Base-by-base conservation (phyloP, 345 rosid species). In the Euphorbia pulcherrima region DNA sequence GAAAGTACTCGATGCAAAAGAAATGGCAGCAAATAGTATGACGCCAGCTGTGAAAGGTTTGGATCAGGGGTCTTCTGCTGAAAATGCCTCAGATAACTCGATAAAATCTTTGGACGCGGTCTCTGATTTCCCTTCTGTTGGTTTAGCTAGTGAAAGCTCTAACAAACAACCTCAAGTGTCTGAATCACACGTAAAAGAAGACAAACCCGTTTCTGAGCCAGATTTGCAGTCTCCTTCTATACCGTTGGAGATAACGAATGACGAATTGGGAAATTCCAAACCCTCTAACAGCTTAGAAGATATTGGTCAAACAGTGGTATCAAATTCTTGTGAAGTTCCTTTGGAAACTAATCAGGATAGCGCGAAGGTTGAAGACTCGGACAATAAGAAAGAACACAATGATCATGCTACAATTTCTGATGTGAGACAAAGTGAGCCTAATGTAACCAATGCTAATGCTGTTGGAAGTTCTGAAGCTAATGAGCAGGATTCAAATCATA, bases 271-370 rank as follows among this genome's bases (percentile, higher is more conserved):
- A 63, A 64, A 51, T 28, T 47, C 65, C 51, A 70, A 80, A 62
- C 48, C 77, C 33, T 70, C 74, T 61, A 37, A 57, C 9, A 64
- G 50, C 57, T 51, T 48, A 18, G 77, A 69, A 59, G 71, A 73
- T 63, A 23, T 41, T 52, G 41, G 54, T 59, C 69, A 20, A 54
- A 39, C 70, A 65, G 74, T 60, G 54, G 47, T 50, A 48, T 73
- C 77, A 39, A 74, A 70, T 28, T 27, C 60, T 71, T 70, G 64
- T 40, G 81, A 74, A 68, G 67, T 62, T 74, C 62, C 83, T 61
- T 66, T 64, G 44, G 70, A 37, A 37, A 69, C 57, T 51, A 39
- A 14, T 65, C 46, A 70, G 56, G 71, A 47, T 4, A 47, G 35
- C 54, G 61, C 72, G 18, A 33, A 30, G 8, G 55, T 44, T 48